Evolutionary conservation across 208 protist species (phyloP), one percentile per base, ranked within the genome.

Genomic region (Leishmania guyanensis): DNA sequence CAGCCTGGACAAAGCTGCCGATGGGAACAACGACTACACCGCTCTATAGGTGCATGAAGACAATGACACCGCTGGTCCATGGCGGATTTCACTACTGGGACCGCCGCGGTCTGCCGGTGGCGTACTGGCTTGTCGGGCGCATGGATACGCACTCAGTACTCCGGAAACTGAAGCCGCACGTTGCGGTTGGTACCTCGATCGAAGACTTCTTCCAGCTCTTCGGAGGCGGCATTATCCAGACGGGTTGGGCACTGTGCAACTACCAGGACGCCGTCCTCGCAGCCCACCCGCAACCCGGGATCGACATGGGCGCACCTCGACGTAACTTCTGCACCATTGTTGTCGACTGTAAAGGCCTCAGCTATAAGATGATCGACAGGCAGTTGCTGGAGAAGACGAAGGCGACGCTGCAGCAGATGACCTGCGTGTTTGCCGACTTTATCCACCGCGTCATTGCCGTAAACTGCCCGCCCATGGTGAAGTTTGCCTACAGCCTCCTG

Each of bases 391-490:
- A 93, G 66, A 79, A 92, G 69, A 85, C 93, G 36, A 88, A 87
- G 75, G 75, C 81, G 6, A 81, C 68, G 17, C 75, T 93, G 48
- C 79, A 80, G 46, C 83, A 78, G 56, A 87, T 93, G 60, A 88
- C 86, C 81, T 33, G 36, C 48, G 81, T 90, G 81, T 90, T 90
- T 64, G 85, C 88, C 33, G 90, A 95, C 79, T 90, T 82, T 36
- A 77, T 95, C 12, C 81, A 92, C 79, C 89, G 90, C 78, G 77
- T 95, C 68, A 72, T 92, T 60, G 87, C 90, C 43, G 86, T 93
- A 17, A 95, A 95, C 82, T 91, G 86, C 82, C 90, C 92, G 29
- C 78, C 75, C 9, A 92, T 95, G 89, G 84, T 95, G 26, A 82
- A 84, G 70, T 90, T 95, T 62, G 92, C 87, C 39, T 95, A 89